Percentiles rank a stretch among this genome's conserved stretches.
These are phyloP conservation scores for Nigrograna mackinnonii DNA, from an alignment of 2,329 filamentous ascomycete genomes.

Conservation along the genomic window DNA sequence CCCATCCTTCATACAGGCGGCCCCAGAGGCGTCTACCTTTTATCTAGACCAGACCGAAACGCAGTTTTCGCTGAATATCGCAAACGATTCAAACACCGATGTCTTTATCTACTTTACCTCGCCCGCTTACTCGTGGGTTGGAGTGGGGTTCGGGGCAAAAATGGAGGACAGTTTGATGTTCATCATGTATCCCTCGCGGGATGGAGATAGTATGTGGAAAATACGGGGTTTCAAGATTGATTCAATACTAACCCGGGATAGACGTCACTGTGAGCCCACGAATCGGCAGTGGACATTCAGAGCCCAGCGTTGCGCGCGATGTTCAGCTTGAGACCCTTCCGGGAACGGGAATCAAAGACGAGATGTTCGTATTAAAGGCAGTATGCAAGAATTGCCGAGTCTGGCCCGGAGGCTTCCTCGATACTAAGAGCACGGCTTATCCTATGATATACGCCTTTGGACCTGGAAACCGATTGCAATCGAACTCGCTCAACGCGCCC, in stretches of 20 bases:
- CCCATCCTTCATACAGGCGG: conserved; percentile 11
- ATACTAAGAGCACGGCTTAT: conserved; percentile 30
- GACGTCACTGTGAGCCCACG: conserved; percentile 44
- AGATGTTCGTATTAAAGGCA: conserved; percentile 41
- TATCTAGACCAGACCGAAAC: conserved; percentile 33
- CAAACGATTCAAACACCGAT: conserved; percentile 32
- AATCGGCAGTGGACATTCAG: conserved; percentile 33
- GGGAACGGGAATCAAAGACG: conserved; percentile 35
- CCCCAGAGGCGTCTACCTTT: conserved; percentile 33
- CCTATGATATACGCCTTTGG: conserved; percentile 50
- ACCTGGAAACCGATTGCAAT: conserved; percentile 27
- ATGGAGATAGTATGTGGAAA: conserved; percentile 37
- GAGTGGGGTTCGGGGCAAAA: conserved; percentile 45
- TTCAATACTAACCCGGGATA: conserved; percentile 18
- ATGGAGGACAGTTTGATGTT: conserved; percentile 51
- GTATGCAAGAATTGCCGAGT: conserved; percentile 44
- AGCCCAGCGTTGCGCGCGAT: conserved; percentile 35
- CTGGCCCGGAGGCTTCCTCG: conserved; percentile 40
- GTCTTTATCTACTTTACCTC: conserved; percentile 36
- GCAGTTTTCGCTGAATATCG: conserved; percentile 39
- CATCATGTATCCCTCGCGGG: conserved; percentile 44
- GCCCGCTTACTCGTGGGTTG: conserved; percentile 49
- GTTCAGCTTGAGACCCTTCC: conserved; percentile 32
- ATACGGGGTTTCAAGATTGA: no score
- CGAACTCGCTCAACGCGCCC: conserved; percentile 31